Percentiles rank a stretch among this genome's conserved stretches.
Conservation (phyloP, 352 stramenopile species). For the Proteromonas lacertae region DNA sequence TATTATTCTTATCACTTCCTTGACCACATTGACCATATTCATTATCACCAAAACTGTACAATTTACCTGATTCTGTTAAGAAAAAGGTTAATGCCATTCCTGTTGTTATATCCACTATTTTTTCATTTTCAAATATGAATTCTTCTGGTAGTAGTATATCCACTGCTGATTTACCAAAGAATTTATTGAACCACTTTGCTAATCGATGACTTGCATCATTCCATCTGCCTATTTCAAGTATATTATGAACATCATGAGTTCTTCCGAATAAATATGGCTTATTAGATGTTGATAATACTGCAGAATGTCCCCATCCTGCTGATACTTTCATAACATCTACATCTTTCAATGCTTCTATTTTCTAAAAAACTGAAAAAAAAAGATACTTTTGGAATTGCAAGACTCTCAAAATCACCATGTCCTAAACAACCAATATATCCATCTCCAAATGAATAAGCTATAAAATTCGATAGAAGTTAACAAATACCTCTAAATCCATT, state of each 20-base stretch:
- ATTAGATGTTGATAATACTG: background rate
- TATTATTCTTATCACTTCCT: background rate
- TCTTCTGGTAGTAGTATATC: no score
- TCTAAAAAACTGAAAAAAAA: no score
- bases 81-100: background rate
- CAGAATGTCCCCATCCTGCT: background rate
- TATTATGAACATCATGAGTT: background rate
- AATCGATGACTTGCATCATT: background rate
- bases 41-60: conserved; percentile 1
- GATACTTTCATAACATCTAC: background rate
- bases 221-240: background rate
- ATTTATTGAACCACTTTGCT: background rate
- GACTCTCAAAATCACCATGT: no score
- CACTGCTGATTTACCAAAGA: no score
- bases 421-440: no score
- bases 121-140: background rate
- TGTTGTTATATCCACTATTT: background rate
- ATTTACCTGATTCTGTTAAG: background rate
- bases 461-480: no score
- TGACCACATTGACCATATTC: background rate
- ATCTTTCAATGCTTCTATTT: no score
- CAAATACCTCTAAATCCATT: no score
- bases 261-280: background rate
- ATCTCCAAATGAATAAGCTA: no score
- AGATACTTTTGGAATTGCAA: no score